Evolutionary conservation across 345 rosid species (phyloP), one percentile per base, ranked within the genome.

Genomic region (Eucalyptus cladocalyx): DNA sequence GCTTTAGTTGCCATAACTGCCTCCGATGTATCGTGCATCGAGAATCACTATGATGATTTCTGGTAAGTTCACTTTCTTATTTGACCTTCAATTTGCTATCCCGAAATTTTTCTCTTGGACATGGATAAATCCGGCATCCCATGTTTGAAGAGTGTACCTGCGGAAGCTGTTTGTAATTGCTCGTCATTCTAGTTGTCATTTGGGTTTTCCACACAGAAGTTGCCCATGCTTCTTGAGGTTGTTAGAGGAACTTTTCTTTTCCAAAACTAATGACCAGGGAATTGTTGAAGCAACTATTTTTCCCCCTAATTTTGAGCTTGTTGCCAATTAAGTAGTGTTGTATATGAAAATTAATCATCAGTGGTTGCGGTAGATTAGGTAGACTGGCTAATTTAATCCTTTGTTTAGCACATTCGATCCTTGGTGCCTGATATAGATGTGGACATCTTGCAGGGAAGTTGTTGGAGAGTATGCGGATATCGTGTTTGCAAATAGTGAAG

Each of bases 11-110:
- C 99, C 42, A 94, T 97, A 76, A 96, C 99, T 45, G 99, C 99
- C 87, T 97, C 99, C 15, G 99, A 97, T 90, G 96, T 96, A 58
- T 94, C 99, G 69, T 97, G 99, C 93, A 96, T 97, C 11, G 99
- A 97, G 91, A 94, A 95, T 80, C 98, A 96, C 91, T 97, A 96
- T 86, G 99, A 97, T 94, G 98, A 95, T 91, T 97, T 95, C 94
- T 97, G 99, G 99, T 97, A 90, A 89, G 91, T 88, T 51, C 88
- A 72, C 88, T 88, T 26, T 45, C 28, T 51, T 30, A 23, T 34
- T 86, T 30, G 87, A 32, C 17, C 87, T 34, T 80, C 26, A 30
- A 83, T 43, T 89, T 69, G 37, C 42, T 26, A 23, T 21, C 54
- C 47, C 19, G 18, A 43, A 12, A 19, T 12, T 16, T 87, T 60